Evolutionary conservation across 306 rosid species (phyloP).

Genomic region (Trifolium repens): DNA sequence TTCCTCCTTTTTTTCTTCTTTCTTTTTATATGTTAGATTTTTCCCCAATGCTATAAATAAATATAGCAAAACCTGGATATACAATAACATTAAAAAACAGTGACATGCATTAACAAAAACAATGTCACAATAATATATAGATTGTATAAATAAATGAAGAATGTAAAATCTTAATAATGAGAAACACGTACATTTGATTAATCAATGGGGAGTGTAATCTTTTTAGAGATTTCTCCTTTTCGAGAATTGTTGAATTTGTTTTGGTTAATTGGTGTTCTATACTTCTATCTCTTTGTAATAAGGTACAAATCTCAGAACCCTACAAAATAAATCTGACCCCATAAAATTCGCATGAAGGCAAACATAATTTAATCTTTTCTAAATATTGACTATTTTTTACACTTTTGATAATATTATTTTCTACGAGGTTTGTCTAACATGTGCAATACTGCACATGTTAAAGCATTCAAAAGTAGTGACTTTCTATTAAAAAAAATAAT

Average conservation of each 20-base stretch:
- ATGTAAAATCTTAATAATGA: neutral
- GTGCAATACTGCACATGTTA: too few species aligned
- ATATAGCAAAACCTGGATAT: constrained; percentile 30
- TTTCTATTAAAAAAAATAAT: too few species aligned
- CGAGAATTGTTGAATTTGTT: constrained; percentile 22
- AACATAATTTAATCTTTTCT: neutral
- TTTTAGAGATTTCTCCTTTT: constrained; percentile 29
- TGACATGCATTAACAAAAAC: constrained; percentile 4
- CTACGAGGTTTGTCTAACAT: too few species aligned
- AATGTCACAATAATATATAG: constrained; percentile 16
- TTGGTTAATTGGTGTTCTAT: constrained; percentile 12
- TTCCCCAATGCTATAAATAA: neutral
- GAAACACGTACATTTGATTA: constrained; percentile 13
- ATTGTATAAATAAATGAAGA: constrained; percentile 19
- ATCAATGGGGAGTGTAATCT: constrained; percentile 6
- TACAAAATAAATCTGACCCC: constrained; percentile 18
- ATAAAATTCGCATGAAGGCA: constrained; percentile 26
- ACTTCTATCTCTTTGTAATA: neutral
- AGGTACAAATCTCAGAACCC: constrained; percentile 27
- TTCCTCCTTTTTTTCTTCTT: neutral
- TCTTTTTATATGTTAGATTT: constrained; percentile 12
- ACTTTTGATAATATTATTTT: neutral
- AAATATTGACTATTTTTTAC: neutral
- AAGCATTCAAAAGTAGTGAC: too few species aligned
- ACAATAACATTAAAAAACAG: constrained; percentile 19